Evolutionary conservation across 176 grass and related monocot genomes (phyloP).

Genomic region (Poa annua): DNA sequence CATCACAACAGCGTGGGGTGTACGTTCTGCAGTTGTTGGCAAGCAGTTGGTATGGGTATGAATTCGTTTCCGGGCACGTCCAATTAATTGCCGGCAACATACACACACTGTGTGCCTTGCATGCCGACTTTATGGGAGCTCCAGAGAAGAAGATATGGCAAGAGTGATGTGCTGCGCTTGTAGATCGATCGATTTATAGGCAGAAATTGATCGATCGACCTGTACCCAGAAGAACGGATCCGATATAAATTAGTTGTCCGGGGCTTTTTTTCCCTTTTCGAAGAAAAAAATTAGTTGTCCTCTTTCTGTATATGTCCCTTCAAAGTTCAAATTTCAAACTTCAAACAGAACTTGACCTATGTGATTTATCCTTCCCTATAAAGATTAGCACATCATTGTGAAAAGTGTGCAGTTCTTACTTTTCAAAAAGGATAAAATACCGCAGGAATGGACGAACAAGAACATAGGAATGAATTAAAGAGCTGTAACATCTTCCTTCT

Average conservation of each 20-base stretch:
- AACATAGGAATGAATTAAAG: conserved; percentile 7
- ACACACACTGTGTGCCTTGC: conserved; percentile 15
- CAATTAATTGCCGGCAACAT: background rate
- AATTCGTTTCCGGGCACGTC: background rate
- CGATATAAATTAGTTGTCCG: background rate
- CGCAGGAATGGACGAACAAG: background rate
- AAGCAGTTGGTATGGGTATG: background rate
- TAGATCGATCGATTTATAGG: background rate
- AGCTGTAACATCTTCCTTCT: background rate
- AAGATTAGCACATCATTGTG: background rate
- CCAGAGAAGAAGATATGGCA: conserved; percentile 1
- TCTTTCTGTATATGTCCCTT: background rate
- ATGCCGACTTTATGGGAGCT: background rate
- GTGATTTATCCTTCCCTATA: background rate
- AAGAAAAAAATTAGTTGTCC: background rate
- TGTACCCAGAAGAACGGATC: background rate
- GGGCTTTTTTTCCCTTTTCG: too few relatives aligned
- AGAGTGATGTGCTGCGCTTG: background rate
- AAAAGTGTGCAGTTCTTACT: background rate
- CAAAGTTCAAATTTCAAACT: too few relatives aligned
- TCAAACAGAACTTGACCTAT: background rate
- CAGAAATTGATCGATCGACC: background rate
- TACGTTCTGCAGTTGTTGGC: conserved; percentile 4
- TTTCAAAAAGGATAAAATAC: too few relatives aligned
- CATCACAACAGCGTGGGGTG: conserved; percentile 11